Base-by-base conservation (phyloP, 352 stramenopile genomes). In the Globisporangium alternatum region DNA sequence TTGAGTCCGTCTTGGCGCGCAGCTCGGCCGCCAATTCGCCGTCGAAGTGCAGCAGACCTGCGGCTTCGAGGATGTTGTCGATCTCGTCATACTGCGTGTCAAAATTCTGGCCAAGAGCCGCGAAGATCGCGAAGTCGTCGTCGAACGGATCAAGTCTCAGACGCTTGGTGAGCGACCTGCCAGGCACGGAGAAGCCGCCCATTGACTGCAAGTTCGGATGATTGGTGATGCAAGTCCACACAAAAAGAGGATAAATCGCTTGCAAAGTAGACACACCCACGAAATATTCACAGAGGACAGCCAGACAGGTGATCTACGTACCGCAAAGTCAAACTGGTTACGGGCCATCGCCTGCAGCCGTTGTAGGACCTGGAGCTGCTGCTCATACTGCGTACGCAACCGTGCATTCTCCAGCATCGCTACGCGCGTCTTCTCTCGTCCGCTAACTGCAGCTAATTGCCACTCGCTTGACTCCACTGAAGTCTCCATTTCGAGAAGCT, bases 391-490 rank as follows among this genome's bases (percentile, higher is more conserved):
- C 1, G 41, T 31, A 1, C 71, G 65, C 5, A 81, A 60, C 0
- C 71, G 65, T 64, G 67, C 65, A 64, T 81, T 81, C 51, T 81
- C 64, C 21, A 70, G 47, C 63, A 68, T 62, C 30, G 74, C 72
- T 22, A 66, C 68, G 17, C 65, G 65, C 17, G 68, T 63, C 56
- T 76, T 58, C 3, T 62, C 56, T 43, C 75, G 73, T 21, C 79
- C 68, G 35, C 67, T 68, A 22, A 39, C 55, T 7, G 74, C 69
- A n/a, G 77, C 78, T 8, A 52, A 64, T 45, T 79, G 58, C 74
- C 74, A 81, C 7, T 74, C 56, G 22, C 48, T 54, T 12, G 48
- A 22, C 25, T 35, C 22, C 4, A 5, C 5, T 12, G 35, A 39
- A 13, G 35, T 2, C 35, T 39, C 7, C 5, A 39, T 39, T 39